phyloP scores from a whole-genome alignment of 352 stramenopile genomes.

The Phytopythium cucurbitacearum region DNA sequence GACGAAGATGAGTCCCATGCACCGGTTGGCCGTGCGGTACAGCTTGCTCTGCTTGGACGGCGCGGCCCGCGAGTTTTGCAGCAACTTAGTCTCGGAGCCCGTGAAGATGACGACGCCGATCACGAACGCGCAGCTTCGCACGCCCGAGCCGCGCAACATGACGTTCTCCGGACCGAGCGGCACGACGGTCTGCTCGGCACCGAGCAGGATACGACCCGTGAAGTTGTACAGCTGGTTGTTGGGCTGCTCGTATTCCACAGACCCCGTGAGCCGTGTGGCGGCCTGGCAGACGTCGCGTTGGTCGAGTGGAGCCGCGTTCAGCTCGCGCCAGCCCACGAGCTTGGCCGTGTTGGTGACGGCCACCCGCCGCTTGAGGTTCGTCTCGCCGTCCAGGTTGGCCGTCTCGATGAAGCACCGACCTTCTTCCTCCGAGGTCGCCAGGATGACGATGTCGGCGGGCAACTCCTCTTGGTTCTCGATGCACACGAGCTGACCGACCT shows the following conservation, averaged over 20 bases:
- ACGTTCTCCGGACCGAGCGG: conserved; percentile 78
- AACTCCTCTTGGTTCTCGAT: conserved; percentile 82
- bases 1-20: conserved; percentile 70
- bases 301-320: conserved; percentile 21
- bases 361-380: conserved; percentile 79
- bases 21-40: conserved; percentile 74
- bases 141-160: conserved; percentile 89
- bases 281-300: conserved; percentile 26
- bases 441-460: conserved; percentile 86
- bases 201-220: conserved; percentile 46
- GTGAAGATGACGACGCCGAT: conserved; percentile 94
- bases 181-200: conserved; percentile 15
- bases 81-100: conserved; percentile 80
- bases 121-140: conserved; percentile 94
- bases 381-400: conserved; percentile 85
- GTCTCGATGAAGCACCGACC: conserved; percentile 84
- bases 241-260: conserved; percentile 68
- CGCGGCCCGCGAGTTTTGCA: conserved; percentile 68
- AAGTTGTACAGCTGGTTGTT: conserved; percentile 83
- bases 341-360: conserved; percentile 40
- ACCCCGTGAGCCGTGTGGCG: conserved; percentile 26
- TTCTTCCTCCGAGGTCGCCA: conserved; percentile 69
- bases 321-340: conserved; percentile 23
- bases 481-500: conserved; percentile 73
- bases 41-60: conserved; percentile 86